These are phyloP conservation scores for Xylaria sp. DNA, from an alignment of 2,329 filamentous ascomycete genomes.

Conservation along the genomic window DNA sequence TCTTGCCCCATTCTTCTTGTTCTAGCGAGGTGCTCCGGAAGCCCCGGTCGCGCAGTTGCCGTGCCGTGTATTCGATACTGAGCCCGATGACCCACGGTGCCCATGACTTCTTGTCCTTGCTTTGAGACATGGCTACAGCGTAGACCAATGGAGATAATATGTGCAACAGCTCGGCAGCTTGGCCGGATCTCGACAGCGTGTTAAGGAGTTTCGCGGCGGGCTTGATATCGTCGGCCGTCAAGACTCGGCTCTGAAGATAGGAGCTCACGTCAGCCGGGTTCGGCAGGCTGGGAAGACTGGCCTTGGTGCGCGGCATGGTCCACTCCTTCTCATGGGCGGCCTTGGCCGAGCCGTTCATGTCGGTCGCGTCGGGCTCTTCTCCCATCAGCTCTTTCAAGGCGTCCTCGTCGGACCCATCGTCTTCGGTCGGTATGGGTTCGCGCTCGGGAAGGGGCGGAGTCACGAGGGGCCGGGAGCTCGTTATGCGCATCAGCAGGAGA, in stretches of 20 bases:
- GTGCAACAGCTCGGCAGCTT: conserved; percentile 88
- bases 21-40: conserved; percentile 87
- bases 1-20: conserved; percentile 86
- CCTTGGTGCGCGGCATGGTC: conserved; percentile 93
- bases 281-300: conserved; percentile 85
- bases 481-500: conserved; percentile 82
- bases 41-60: conserved; percentile 81
- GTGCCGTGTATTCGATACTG: conserved; percentile 84
- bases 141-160: conserved; percentile 91
- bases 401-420: conserved; percentile 62
- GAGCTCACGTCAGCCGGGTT: conserved; percentile 83
- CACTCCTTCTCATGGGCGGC: conserved; percentile 73
- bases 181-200: conserved; percentile 76
- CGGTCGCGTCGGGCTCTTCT: conserved; percentile 52
- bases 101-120: conserved; percentile 82
- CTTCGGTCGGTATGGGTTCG: conserved; percentile 74
- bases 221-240: conserved; percentile 97
- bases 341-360: conserved; percentile 57
- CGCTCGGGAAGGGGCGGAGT: conserved; percentile 87
- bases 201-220: conserved; percentile 89
- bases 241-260: conserved; percentile 88
- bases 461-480: conserved; percentile 83
- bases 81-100: conserved; percentile 90
- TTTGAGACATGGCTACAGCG: conserved; percentile 81
- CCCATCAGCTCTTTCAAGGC: conserved; percentile 49